These are phyloP conservation scores for Vicia faba DNA, from an alignment of 306 rosid genomes.

Conservation along the genomic window DNA sequence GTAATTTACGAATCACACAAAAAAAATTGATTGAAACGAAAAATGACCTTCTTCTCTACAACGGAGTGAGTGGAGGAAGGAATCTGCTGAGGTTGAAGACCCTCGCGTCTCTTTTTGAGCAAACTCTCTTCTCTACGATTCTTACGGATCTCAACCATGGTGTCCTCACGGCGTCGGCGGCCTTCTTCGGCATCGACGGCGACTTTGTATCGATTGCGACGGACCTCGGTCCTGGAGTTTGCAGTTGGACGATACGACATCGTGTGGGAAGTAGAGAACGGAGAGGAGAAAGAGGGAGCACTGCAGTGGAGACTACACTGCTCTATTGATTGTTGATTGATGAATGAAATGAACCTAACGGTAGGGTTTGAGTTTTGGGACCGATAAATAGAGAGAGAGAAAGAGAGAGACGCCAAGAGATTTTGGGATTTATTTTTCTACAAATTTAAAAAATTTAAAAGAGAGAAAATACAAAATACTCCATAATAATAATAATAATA, in stretches of 20 bases:
- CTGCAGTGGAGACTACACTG: background rate
- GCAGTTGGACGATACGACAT: constrained; percentile 88
- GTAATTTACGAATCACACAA: background rate
- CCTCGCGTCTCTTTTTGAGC: constrained; percentile 95
- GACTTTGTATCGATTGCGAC: constrained; percentile 95
- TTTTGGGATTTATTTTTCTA: constrained; percentile 28
- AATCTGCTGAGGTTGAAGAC: constrained; percentile 68
- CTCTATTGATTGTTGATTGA: constrained; percentile 7
- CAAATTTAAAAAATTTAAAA: background rate
- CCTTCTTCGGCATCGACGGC: constrained; percentile 99
- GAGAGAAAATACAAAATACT: too few relatives aligned
- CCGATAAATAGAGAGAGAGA: constrained; percentile 1
- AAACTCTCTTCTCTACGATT: constrained; percentile 90
- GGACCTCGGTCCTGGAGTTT: constrained; percentile 83
- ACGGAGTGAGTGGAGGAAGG: constrained; percentile 42
- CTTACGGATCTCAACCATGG: constrained; percentile 99
- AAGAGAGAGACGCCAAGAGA: constrained; percentile 25
- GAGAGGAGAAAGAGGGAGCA: background rate
- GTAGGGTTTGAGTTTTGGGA: constrained; percentile 43
- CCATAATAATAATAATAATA: too few relatives aligned
- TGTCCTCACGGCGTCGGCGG: constrained; percentile 90
- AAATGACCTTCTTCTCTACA: constrained; percentile 50
- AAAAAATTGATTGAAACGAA: background rate
- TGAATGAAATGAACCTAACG: constrained; percentile 15
- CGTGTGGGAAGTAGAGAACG: constrained; percentile 26